These are phyloP conservation scores for Xerocomus cyaneibrunnescens DNA, from an alignment of 1,284 basidiomycete species.

Conservation along the genomic window DNA sequence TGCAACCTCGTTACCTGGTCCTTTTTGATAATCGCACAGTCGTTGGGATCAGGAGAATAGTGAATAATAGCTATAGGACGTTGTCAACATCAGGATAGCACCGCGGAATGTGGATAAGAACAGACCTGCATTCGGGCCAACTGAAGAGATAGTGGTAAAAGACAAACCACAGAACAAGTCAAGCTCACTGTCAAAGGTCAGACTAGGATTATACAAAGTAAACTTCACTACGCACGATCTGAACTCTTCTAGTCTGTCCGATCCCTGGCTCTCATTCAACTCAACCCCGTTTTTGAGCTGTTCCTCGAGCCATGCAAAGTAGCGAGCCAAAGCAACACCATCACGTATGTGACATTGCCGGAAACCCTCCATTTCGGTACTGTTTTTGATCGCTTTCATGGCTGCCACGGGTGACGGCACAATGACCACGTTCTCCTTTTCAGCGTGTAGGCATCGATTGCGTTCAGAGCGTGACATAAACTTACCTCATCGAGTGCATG, in stretches of 20 bases:
- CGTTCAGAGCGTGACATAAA: not conserved
- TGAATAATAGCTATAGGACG: constrained; percentile 80
- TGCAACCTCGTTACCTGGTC: constrained; percentile 54
- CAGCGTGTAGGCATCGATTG: not conserved
- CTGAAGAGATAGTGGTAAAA: constrained; percentile 91
- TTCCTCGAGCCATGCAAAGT: constrained; percentile 96
- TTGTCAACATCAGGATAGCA: not conserved
- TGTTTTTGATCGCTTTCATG: constrained; percentile 90
- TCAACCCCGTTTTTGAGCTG: constrained; percentile 63
- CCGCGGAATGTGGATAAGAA: not conserved
- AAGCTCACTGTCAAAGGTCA: constrained; percentile 51
- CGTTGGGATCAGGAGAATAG: constrained; percentile 78
- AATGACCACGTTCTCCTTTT: constrained; percentile 57
- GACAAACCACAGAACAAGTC: constrained; percentile 85
- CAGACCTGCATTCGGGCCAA: constrained; percentile 83
- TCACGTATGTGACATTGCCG: constrained; percentile 88
- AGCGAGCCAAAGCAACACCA: constrained; percentile 82
- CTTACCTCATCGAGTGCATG: constrained; percentile 68
- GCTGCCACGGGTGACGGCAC: constrained; percentile 75
- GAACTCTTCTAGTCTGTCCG: constrained; percentile 77
- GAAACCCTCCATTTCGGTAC: constrained; percentile 86
- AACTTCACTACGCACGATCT: constrained; percentile 59
- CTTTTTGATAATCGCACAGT: constrained; percentile 73
- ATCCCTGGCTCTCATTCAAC: constrained; percentile 81
- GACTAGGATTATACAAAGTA: not conserved